Conservation (phyloP, 208 protist species). For the Trypanosoma vivax region DNA sequence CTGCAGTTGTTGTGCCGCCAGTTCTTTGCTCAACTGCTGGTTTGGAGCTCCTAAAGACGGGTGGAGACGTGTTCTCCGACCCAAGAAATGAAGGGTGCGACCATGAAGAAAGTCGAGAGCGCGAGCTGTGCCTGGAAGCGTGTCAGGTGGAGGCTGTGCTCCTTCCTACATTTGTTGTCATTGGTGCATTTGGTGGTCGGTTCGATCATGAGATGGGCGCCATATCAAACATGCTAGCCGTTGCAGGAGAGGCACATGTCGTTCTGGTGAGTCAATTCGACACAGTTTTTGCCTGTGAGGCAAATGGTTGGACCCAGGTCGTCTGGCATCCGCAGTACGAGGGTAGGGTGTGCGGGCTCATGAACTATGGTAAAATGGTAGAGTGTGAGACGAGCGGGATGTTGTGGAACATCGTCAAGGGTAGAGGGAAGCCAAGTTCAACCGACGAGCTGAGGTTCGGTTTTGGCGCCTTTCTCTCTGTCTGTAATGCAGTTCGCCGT, state of each 20-base stretch:
- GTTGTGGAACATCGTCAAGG: conserved; percentile 62
- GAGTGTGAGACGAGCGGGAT: conserved; percentile 71
- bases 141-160: conserved; percentile 10
- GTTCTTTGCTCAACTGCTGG: conserved; percentile 1
- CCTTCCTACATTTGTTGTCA: conserved; percentile 48
- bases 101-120: conserved; percentile 3
- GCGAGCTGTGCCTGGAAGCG: conserved; percentile 10
- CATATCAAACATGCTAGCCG: conserved; percentile 13
- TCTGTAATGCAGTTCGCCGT: conserved; percentile 40
- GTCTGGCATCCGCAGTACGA: conserved; percentile 15
- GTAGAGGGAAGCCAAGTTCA: conserved; percentile 26
- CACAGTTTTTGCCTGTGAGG: conserved; percentile 64
- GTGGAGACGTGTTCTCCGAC: background rate
- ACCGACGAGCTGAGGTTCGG: conserved; percentile 30
- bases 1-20: conserved; percentile 9
- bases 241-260: conserved; percentile 15
- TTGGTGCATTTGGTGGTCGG: conserved; percentile 68
- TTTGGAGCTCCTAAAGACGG: conserved; percentile 12
- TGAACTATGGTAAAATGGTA: conserved; percentile 42
- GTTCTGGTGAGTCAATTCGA: conserved; percentile 37
- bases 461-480: conserved; percentile 55
- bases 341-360: conserved; percentile 41
- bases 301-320: conserved; percentile 57
- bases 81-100: conserved; percentile 1
- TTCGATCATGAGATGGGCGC: conserved; percentile 69